Conservation (phyloP, 2,329 filamentous ascomycete genomes). For the Elsinoe ampelina region DNA sequence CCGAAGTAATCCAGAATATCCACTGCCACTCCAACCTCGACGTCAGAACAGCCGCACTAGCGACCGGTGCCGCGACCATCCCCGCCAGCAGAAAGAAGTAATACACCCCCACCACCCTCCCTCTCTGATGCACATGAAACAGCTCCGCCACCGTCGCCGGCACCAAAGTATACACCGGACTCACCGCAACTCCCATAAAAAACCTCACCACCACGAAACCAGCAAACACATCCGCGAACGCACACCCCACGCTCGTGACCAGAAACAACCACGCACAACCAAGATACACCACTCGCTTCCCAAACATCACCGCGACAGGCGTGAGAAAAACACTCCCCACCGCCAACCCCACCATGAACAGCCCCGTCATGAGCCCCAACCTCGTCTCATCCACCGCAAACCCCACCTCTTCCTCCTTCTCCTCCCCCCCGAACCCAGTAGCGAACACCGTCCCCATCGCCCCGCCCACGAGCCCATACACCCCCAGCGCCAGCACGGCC, state of each 20-base stretch:
- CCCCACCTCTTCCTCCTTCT: background rate
- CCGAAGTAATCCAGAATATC: slow-evolving; percentile 13
- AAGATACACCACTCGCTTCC: slow-evolving; percentile 7
- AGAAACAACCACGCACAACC: slow-evolving; percentile 6
- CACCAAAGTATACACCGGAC: background rate
- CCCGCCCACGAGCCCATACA: slow-evolving; percentile 88
- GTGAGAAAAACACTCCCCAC: slow-evolving; percentile 6
- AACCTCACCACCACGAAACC: background rate
- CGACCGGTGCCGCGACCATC: slow-evolving; percentile 81
- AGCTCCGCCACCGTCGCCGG: slow-evolving; percentile 5
- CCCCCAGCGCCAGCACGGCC: slow-evolving; percentile 71
- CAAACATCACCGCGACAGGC: slow-evolving; percentile 2
- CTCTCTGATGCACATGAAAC: slow-evolving; percentile 7
- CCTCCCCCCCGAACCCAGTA: background rate
- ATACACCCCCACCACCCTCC: slow-evolving; percentile 3
- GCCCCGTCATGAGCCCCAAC: background rate
- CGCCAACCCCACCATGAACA: slow-evolving; percentile 6
- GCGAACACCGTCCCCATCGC: slow-evolving; percentile 77
- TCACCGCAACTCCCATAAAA: slow-evolving; percentile 3
- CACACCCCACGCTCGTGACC: background rate
- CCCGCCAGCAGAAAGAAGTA: slow-evolving; percentile 16
- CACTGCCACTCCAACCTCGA: slow-evolving; percentile 59
- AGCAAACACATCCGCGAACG: background rate
- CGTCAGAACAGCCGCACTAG: slow-evolving; percentile 76
- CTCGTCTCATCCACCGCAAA: background rate